Base-by-base conservation (phyloP, 2,329 filamentous ascomycete species). In the Plenodomus biglobosus region DNA sequence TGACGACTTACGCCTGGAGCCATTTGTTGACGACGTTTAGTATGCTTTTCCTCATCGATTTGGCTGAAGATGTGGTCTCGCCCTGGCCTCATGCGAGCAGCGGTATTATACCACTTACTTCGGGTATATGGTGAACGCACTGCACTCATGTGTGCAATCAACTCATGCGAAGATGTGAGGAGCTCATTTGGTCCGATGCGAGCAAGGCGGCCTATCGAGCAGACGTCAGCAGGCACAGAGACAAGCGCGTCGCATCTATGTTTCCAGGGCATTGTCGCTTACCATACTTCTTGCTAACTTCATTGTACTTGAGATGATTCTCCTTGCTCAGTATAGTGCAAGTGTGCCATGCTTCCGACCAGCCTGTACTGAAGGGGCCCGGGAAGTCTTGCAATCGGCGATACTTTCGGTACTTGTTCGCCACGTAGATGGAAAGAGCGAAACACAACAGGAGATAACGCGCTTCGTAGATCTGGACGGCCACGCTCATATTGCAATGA, bases 61-160 rank as follows among this genome's bases (percentile, higher is more conserved):
- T 77, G 68, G 7, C 71, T 76, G 46, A 83, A 80, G 20, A 82
- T 65, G 48, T 78, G 80, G 55, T 82, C 76, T 1, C 66, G 63
- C 15, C 76, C 71, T 0, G 78, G 76, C 46, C 83, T 75, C 47
- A 84, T 68, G 7, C 75, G 73, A 62, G 15, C 72, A 71, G 54
- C 41, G 10, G 32, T 38, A 42, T 73, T 61, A 46, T 52, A 66
- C 60, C 62, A 67, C 15, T 41, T 43, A 8, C 56, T 48, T 11
- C 73, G 65, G 37, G 69, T 74, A 40, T 76, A 78, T 2, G 65
- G 68, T 1, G 70, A 70, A 10, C 70, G 63, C 4, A 71, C 68
- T 2, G 53, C 27, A 61, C 69, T 59, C 74, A 76, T 55, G 75
- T 77, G 61, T 66, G 73, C 17, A 56, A 65, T 63, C 5, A 80